Evolutionary conservation across 2,329 filamentous ascomycete species (phyloP).

Genomic region (Paradendryphiella salina): DNA sequence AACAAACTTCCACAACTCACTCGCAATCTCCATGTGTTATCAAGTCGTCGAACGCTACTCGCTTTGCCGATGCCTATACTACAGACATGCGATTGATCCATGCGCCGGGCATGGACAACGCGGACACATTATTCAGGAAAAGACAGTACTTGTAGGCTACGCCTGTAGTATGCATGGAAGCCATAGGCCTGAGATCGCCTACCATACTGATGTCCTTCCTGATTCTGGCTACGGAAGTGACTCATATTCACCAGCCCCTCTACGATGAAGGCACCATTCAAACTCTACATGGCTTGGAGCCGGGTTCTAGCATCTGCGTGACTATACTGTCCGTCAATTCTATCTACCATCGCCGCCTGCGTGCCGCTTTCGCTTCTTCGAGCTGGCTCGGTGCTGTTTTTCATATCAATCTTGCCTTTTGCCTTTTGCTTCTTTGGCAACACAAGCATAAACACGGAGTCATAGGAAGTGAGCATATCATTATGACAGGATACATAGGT

Average conservation of each 20-base stretch:
- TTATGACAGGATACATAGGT: conserved; percentile 20
- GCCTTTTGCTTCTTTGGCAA: conserved; percentile 13
- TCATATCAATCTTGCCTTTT: conserved; percentile 13
- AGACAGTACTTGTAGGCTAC: conserved; percentile 81
- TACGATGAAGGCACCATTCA: conserved; percentile 14
- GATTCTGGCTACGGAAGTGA: conserved; percentile 40
- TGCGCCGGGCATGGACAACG: conserved; percentile 75
- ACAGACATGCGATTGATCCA: conserved; percentile 82
- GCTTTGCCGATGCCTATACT: conserved; percentile 85
- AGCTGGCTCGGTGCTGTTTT: conserved; percentile 28
- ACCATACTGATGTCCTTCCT: conserved; percentile 27
- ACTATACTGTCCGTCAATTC: neutral
- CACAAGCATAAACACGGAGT: conserved; percentile 37
- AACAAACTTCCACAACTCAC: neutral
- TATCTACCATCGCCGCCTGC: neutral
- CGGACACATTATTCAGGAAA: conserved; percentile 72
- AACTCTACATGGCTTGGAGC: neutral
- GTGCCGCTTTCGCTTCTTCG: conserved; percentile 23
- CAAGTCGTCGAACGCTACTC: conserved; percentile 84
- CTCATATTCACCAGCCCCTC: conserved; percentile 19
- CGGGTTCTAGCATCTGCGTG: neutral
- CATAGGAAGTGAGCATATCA: conserved; percentile 9
- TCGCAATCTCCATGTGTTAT: conserved; percentile 69
- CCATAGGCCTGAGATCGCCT: conserved; percentile 29
- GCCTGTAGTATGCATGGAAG: conserved; percentile 65